These are phyloP conservation scores for Aspergillus terreus DNA, from an alignment of 2,329 filamentous ascomycete genomes.

Conservation along the genomic window DNA sequence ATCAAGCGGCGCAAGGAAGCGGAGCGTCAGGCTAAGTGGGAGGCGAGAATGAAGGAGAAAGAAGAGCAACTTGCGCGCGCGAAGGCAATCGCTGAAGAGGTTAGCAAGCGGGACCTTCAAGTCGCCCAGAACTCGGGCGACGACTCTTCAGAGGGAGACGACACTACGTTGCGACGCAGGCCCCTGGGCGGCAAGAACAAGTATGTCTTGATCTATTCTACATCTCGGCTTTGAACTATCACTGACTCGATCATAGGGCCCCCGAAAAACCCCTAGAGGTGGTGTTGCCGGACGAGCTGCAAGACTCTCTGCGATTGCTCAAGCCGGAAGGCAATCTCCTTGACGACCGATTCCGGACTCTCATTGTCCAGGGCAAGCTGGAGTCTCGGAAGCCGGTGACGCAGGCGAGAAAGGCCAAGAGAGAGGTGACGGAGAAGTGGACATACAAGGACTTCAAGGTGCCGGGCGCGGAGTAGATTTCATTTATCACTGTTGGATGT, in stretches of 20 bases:
- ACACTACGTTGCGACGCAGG: constrained; percentile 63
- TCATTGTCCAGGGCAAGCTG: constrained; percentile 84
- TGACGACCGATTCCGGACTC: constrained; percentile 83
- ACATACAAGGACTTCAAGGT: constrained; percentile 88
- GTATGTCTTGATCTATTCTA: constrained; percentile 32
- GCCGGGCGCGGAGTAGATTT: constrained; percentile 25
- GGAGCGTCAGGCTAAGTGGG: constrained; percentile 71
- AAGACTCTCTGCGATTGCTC: constrained; percentile 74
- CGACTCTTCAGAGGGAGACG: constrained; percentile 52
- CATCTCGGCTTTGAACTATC: not conserved
- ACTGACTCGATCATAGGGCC: constrained; percentile 27
- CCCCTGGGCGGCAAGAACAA: constrained; percentile 64
- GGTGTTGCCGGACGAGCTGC: constrained; percentile 75
- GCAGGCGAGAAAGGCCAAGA: constrained; percentile 78
- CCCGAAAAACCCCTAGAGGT: constrained; percentile 79
- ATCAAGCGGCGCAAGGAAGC: constrained; percentile 85
- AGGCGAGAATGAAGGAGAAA: constrained; percentile 69
- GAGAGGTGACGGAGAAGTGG: constrained; percentile 91
- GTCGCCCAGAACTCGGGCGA: constrained; percentile 34
- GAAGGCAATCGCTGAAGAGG: constrained; percentile 60
- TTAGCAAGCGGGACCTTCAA: constrained; percentile 49
- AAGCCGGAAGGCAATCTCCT: constrained; percentile 96
- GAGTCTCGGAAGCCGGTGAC: constrained; percentile 75
- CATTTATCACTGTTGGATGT: constrained; percentile 15
- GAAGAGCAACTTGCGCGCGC: constrained; percentile 69